Conservation (phyloP, 2,329 filamentous ascomycete species). For the Rhynchosporium agropyri region DNA sequence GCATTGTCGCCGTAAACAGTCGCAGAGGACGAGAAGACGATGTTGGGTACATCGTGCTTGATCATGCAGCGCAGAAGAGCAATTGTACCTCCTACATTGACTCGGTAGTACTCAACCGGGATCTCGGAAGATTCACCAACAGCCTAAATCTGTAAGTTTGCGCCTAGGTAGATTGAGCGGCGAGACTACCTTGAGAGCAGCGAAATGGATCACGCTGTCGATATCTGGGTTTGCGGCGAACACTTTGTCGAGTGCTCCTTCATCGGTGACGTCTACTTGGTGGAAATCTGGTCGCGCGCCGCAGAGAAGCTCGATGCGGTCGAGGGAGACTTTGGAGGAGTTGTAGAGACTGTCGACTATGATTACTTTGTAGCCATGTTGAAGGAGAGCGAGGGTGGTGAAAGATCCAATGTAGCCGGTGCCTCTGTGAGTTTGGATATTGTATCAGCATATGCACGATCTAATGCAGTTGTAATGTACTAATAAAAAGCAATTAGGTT, state of each 20-base stretch:
- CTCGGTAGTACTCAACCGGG: constrained; percentile 95
- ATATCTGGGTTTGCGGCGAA: constrained; percentile 90
- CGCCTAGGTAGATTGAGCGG: constrained; percentile 5
- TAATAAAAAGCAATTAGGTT: not conserved
- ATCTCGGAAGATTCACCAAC: constrained; percentile 94
- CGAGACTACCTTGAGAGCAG: constrained; percentile 83
- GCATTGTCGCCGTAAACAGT: constrained; percentile 94
- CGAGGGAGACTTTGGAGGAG: constrained; percentile 86
- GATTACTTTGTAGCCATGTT: constrained; percentile 95
- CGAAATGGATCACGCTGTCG: constrained; percentile 98
- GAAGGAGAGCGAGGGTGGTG: constrained; percentile 86
- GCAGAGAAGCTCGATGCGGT: constrained; percentile 91
- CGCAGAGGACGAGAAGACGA: constrained; percentile 97
- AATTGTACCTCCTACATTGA: constrained; percentile 94
- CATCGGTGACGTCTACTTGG: constrained; percentile 85
- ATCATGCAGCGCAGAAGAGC: constrained; percentile 84
- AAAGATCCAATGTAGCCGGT: constrained; percentile 99
- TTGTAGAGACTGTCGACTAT: constrained; percentile 98
- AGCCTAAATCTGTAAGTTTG: constrained; percentile 57
- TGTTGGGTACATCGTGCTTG: constrained; percentile 88
- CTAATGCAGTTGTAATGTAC: not conserved
- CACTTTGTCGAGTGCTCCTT: constrained; percentile 79
- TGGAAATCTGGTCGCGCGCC: constrained; percentile 87
- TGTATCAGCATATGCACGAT: constrained; percentile 31
- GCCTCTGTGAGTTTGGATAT: constrained; percentile 63